A percentile compares a stretch with the other conserved stretches of the same genome.
These are phyloP conservation scores for Echria macrotheca DNA, from an alignment of 495 filamentous ascomycete species.

Conservation along the genomic window DNA sequence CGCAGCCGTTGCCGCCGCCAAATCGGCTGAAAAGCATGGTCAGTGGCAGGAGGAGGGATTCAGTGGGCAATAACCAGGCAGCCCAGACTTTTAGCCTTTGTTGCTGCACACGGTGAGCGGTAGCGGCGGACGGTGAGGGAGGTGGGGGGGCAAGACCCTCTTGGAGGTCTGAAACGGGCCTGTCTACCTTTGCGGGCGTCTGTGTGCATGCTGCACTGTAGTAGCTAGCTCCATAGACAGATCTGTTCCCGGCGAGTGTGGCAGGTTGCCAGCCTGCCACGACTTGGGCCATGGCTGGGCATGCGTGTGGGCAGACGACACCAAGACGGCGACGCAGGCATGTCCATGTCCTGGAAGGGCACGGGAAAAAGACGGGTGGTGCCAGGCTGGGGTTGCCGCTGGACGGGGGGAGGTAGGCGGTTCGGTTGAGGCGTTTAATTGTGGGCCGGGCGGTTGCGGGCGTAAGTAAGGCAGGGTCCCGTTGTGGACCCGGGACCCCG, in stretches of 20 bases:
- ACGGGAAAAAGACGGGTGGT: too few relatives aligned
- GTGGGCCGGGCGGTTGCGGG: constrained; percentile 4
- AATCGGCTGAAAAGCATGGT: constrained; percentile 18
- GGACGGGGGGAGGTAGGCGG: not conserved
- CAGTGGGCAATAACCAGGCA: constrained; percentile 17
- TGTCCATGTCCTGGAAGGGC: too few relatives aligned
- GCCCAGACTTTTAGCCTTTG: too few relatives aligned
- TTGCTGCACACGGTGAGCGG: not conserved
- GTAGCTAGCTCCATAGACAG: not conserved
- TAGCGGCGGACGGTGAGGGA: not conserved
- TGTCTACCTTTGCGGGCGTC: not conserved
- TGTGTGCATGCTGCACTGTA: not conserved
- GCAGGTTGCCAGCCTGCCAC: too few relatives aligned
- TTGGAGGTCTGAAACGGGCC: not conserved
- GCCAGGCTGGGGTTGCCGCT: not conserved
- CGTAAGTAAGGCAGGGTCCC: constrained; percentile 2
- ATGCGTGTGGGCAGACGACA: too few relatives aligned
- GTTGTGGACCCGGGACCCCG: too few relatives aligned
- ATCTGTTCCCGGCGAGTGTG: not conserved
- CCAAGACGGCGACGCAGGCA: too few relatives aligned
- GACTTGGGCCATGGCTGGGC: too few relatives aligned
- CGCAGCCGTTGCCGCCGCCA: constrained; percentile 25
- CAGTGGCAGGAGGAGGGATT: constrained; percentile 38
- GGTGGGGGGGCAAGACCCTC: not conserved
- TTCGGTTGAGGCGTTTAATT: not conserved